A percentile compares a stretch with the other conserved stretches of the same genome.
phyloP scores from a whole-genome alignment of 2,329 filamentous ascomycete genomes.

The Phyllosticta paracitricarpa region DNA sequence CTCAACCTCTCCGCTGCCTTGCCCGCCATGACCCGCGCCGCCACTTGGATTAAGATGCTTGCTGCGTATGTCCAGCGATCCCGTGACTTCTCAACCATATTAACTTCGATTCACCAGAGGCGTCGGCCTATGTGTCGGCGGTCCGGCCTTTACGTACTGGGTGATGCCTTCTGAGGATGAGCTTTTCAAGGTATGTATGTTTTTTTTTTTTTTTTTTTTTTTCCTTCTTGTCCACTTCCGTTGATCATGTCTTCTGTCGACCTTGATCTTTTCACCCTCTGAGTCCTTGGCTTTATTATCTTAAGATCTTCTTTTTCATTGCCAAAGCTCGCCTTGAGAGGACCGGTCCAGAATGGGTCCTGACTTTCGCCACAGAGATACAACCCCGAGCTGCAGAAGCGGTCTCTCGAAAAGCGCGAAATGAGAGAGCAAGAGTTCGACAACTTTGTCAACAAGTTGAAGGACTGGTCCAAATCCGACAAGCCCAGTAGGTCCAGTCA shows the following conservation, averaged over 20 bases:
- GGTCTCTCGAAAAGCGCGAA: conserved; percentile 68
- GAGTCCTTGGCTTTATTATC: not conserved
- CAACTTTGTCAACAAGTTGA: conserved; percentile 72
- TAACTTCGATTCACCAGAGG: conserved; percentile 46
- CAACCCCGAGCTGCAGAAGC: conserved; percentile 87
- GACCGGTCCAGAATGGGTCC: not conserved
- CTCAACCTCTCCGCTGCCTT: not conserved
- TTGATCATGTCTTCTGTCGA: not conserved
- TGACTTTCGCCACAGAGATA: conserved; percentile 49
- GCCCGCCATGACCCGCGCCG: conserved; percentile 18
- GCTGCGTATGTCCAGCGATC: conserved; percentile 35
- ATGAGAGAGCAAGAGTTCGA: conserved; percentile 79
- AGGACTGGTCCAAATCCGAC: conserved; percentile 81
- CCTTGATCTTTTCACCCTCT: not conserved
- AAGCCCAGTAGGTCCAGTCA: conserved; percentile 62
- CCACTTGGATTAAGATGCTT: conserved; percentile 57
- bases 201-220: not conserved
- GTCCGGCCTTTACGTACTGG: conserved; percentile 73
- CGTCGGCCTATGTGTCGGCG: conserved; percentile 63
- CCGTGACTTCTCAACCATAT: not conserved
- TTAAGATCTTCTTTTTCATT: not conserved
- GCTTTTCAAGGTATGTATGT: conserved; percentile 53
- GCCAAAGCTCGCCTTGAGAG: not conserved
- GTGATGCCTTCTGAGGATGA: conserved; percentile 82
- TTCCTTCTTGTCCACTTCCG: not conserved